Percentiles rank a stretch among this genome's conserved stretches.
phyloP scores from a whole-genome alignment of 495 filamentous ascomycete genomes.

The Hypoxylon subgilvum region DNA sequence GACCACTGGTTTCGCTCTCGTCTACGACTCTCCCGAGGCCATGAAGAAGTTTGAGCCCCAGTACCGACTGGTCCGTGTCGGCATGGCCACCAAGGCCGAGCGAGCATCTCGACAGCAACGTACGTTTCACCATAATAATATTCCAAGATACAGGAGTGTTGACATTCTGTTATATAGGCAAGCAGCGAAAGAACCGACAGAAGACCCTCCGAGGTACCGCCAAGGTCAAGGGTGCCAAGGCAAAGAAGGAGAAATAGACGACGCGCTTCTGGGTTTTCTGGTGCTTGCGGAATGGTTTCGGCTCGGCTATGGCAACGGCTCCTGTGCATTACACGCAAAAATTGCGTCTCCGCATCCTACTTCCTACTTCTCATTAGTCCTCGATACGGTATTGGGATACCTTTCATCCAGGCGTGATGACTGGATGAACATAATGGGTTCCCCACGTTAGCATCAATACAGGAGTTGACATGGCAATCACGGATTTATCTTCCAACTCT shows the following conservation, averaged over 20 bases:
- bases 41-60: constrained; percentile 99
- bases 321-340: constrained; percentile 35
- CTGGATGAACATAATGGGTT: constrained; percentile 38
- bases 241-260: constrained; percentile 67
- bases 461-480: constrained; percentile 36
- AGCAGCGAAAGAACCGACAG: constrained; percentile 99
- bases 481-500: constrained; percentile 4
- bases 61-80: constrained; percentile 93
- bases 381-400: constrained; percentile 17
- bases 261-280: constrained; percentile 37
- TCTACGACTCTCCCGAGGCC: constrained; percentile 96
- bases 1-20: constrained; percentile 96
- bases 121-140: constrained; percentile 65
- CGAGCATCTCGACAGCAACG: constrained; percentile 96
- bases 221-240: constrained; percentile 83
- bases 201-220: constrained; percentile 98
- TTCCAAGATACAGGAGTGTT: too few species aligned
- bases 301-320: constrained; percentile 36
- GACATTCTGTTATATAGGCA: constrained; percentile 67
- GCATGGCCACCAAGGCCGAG: constrained; percentile 90
- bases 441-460: constrained; percentile 38
- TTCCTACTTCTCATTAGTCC: too few species aligned
- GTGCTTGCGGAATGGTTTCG: constrained; percentile 34
- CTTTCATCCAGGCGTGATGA: constrained; percentile 37
- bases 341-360: constrained; percentile 38